A percentile compares a stretch with the other conserved stretches of the same genome.
These are phyloP conservation scores for Neonectria coccinea DNA, from an alignment of 2,329 filamentous ascomycete species.

Conservation along the genomic window DNA sequence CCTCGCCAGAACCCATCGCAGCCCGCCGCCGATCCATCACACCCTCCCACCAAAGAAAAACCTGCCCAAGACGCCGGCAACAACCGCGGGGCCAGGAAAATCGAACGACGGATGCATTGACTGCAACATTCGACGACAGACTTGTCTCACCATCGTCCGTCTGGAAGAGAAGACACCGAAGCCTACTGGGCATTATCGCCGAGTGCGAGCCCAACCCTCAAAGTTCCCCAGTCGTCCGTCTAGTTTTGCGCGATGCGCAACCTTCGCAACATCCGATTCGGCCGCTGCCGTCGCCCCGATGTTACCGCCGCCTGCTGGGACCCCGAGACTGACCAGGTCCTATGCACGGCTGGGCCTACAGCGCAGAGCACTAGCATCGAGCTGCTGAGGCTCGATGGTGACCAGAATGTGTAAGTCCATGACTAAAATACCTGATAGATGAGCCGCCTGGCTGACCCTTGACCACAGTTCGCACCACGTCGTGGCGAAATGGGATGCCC, in stretches of 20 bases:
- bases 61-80: constrained; percentile 29
- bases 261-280: constrained; percentile 80
- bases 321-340: constrained; percentile 77
- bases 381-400: constrained; percentile 67
- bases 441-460: constrained; percentile 34
- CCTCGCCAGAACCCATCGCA: constrained; percentile 41
- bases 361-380: constrained; percentile 77
- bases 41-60: constrained; percentile 32
- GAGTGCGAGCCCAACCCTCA: constrained; percentile 9
- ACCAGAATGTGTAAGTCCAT: constrained; percentile 57
- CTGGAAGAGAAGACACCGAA: background rate
- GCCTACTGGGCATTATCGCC: background rate
- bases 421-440: constrained; percentile 19
- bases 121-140: constrained; percentile 26
- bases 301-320: constrained; percentile 90
- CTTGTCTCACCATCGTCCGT: constrained; percentile 34
- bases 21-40: constrained; percentile 41
- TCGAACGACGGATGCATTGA: constrained; percentile 44
- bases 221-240: constrained; percentile 5
- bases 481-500: constrained; percentile 91
- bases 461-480: constrained; percentile 44
- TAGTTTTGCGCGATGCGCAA: constrained; percentile 77
- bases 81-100: constrained; percentile 34
- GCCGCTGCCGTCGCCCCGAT: constrained; percentile 70
- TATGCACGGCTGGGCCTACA: constrained; percentile 88